Evolutionary conservation across 2,329 filamentous ascomycete genomes (phyloP).

Genomic region (Zymoseptoria pseudotritici): DNA sequence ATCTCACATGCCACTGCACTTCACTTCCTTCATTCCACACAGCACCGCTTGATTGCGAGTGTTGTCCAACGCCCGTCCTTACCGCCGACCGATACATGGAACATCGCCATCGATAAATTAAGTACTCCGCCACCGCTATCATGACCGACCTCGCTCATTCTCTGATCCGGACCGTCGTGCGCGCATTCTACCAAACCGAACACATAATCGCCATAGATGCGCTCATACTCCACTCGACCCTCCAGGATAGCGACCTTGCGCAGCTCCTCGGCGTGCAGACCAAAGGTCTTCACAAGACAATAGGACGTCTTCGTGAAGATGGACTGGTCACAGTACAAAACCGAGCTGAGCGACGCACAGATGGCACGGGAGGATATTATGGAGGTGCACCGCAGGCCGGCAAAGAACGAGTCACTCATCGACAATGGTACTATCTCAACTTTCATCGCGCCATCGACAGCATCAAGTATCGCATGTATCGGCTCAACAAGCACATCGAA

Average conservation of each 20-base stretch:
- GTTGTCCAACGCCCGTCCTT: background rate
- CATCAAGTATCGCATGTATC: conserved; percentile 89
- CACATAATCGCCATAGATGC: conserved; percentile 78
- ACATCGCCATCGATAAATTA: background rate
- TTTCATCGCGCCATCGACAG: conserved; percentile 90
- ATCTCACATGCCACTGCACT: background rate
- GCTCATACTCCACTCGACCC: conserved; percentile 61
- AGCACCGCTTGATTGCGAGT: conserved; percentile 28
- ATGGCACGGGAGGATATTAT: conserved; percentile 23
- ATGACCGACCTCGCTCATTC: conserved; percentile 60
- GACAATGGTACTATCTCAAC: conserved; percentile 96
- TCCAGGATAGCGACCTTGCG: conserved; percentile 82
- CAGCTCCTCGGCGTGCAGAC: conserved; percentile 81
- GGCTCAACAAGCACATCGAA: conserved; percentile 82
- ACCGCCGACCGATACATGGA: background rate
- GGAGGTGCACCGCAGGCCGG: conserved; percentile 19
- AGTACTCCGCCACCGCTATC: conserved; percentile 11
- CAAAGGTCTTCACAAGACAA: conserved; percentile 86
- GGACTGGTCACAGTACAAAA: conserved; percentile 73
- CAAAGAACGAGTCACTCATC: conserved; percentile 34
- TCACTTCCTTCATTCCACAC: conserved; percentile 11
- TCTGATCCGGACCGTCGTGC: conserved; percentile 76
- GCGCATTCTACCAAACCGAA: conserved; percentile 79
- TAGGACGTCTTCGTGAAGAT: conserved; percentile 76
- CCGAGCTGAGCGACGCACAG: conserved; percentile 29